Percentiles rank a stretch among this genome's conserved stretches.
Conservation (phyloP, 306 rosid species). For the Dalbergia oliveri region DNA sequence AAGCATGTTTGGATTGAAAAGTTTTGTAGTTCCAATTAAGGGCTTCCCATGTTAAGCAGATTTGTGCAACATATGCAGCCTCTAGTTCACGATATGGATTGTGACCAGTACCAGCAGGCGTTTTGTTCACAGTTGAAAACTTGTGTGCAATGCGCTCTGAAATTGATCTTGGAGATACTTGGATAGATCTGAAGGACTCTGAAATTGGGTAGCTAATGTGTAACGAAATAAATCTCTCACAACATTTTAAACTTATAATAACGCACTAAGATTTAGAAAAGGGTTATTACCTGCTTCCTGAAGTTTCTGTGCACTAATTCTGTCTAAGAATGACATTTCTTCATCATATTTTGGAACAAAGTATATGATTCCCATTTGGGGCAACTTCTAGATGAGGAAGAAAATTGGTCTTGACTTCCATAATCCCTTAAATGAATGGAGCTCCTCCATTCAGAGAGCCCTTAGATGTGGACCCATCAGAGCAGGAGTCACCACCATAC, state of each 20-base stretch:
- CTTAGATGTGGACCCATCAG: slow-evolving; percentile 72
- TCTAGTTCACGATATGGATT: slow-evolving; percentile 82
- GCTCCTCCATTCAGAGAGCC: slow-evolving; percentile 88
- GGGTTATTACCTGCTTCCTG: slow-evolving; percentile 71
- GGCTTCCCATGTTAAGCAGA: slow-evolving; percentile 93
- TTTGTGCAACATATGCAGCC: slow-evolving; percentile 85
- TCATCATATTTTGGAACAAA: slow-evolving; percentile 85
- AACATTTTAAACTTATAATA: neutral
- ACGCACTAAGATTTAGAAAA: slow-evolving; percentile 9
- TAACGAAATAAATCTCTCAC: neutral
- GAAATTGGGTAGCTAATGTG: slow-evolving; percentile 36
- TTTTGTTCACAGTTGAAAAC: slow-evolving; percentile 58
- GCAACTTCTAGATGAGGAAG: slow-evolving; percentile 85
- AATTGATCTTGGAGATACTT: slow-evolving; percentile 79
- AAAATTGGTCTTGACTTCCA: slow-evolving; percentile 73
- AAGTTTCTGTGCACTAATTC: slow-evolving; percentile 83
- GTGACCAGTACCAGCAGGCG: slow-evolving; percentile 46
- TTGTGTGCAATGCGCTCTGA: slow-evolving; percentile 76
- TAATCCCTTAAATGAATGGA: slow-evolving; percentile 74
- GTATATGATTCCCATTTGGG: slow-evolving; percentile 95
- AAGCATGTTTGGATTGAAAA: slow-evolving; percentile 62
- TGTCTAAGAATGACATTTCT: slow-evolving; percentile 78
- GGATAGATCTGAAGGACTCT: slow-evolving; percentile 79
- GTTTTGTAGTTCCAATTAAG: slow-evolving; percentile 89
- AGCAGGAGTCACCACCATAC: slow-evolving; percentile 67